Evolutionary conservation across 805 yeast genomes (phyloP).

Genomic region (Ogataea naganishii): DNA sequence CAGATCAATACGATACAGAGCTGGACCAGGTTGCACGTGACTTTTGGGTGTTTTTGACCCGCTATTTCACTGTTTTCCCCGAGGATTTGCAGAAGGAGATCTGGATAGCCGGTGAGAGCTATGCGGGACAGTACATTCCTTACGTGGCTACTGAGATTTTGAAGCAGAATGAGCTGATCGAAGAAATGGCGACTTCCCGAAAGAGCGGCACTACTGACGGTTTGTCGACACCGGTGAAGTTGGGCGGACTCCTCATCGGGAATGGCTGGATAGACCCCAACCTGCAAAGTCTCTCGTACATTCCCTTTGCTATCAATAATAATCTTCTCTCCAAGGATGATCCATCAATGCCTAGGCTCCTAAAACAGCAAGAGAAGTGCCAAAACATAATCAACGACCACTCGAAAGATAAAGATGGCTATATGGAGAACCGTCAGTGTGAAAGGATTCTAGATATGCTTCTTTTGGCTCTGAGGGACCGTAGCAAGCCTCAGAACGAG

Average conservation of each 20-base stretch:
- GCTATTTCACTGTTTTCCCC: slow-evolving; percentile 66
- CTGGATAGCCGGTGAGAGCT: slow-evolving; percentile 87
- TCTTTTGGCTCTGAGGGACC: slow-evolving; percentile 23
- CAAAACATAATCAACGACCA: slow-evolving; percentile 38
- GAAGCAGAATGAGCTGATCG: slow-evolving; percentile 35
- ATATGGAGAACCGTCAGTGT: slow-evolving; percentile 24
- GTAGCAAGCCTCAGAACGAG: slow-evolving; percentile 21
- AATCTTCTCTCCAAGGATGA: slow-evolving; percentile 40
- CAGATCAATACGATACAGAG: slow-evolving; percentile 46
- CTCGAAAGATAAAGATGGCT: slow-evolving; percentile 7
- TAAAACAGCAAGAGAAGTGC: slow-evolving; percentile 48
- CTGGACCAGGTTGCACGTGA: slow-evolving; percentile 50
- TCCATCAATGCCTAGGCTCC: slow-evolving; percentile 30
- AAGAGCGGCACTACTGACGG: slow-evolving; percentile 12
- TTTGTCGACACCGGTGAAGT: slow-evolving; percentile 25
- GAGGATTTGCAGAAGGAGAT: slow-evolving; percentile 56
- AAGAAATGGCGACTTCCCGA: too few species aligned
- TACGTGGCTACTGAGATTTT: slow-evolving; percentile 63
- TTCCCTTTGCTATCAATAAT: slow-evolving; percentile 58
- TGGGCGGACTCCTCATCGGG: slow-evolving; percentile 71
- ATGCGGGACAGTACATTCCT: slow-evolving; percentile 96
- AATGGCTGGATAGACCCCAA: slow-evolving; percentile 94
- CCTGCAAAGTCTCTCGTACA: slow-evolving; percentile 70
- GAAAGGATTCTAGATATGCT: slow-evolving; percentile 32
- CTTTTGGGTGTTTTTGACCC: slow-evolving; percentile 55